These are phyloP conservation scores for Agapanthus africanus DNA, from an alignment of 106 monocot species.

Conservation along the genomic window DNA sequence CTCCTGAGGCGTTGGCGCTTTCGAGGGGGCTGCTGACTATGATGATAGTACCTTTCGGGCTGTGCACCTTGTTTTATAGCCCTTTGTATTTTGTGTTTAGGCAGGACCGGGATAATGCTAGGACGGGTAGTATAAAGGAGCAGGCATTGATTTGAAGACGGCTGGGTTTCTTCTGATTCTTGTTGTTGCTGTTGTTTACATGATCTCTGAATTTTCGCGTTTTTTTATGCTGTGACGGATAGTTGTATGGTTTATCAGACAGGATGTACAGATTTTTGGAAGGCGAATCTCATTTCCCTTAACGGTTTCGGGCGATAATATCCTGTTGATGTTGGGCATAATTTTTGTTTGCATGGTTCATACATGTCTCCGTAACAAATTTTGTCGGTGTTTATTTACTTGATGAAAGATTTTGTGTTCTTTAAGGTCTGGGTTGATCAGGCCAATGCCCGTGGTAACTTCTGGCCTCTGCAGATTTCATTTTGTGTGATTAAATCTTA, in stretches of 20 bases:
- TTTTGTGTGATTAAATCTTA: too few relatives aligned
- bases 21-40: constrained; percentile 74
- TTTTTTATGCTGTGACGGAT: background rate
- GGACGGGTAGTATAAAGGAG: constrained; percentile 31
- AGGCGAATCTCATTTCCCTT: background rate
- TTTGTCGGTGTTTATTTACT: background rate
- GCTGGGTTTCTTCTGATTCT: background rate
- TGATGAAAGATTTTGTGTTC: background rate
- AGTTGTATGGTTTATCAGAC: too few relatives aligned
- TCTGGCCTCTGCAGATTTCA: too few relatives aligned
- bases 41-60: constrained; percentile 62
- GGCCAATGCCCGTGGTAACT: background rate
- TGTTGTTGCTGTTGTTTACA: background rate
- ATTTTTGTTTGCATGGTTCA: background rate
- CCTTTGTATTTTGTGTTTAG: constrained; percentile 59
- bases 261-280: background rate
- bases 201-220: background rate
- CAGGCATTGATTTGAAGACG: constrained; percentile 28
- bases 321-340: too few relatives aligned
- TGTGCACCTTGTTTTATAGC: constrained; percentile 68
- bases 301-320: background rate
- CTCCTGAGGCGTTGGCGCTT: constrained; percentile 56
- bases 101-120: constrained; percentile 52
- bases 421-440: background rate
- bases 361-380: background rate